Base-by-base conservation (phyloP, 2,329 filamentous ascomycete species). In the Monilinia fructicola region DNA sequence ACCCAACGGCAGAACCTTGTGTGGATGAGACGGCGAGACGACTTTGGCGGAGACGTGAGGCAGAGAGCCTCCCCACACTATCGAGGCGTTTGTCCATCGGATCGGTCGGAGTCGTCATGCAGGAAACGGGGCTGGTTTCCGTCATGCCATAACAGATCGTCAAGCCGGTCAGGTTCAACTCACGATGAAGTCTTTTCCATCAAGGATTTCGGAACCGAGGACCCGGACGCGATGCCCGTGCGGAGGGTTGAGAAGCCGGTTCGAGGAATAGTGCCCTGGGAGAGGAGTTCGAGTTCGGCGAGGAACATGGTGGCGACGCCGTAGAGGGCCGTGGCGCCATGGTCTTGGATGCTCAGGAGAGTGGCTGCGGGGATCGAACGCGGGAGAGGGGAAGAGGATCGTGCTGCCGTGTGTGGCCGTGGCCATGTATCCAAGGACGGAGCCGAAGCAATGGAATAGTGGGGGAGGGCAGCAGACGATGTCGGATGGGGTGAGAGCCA, bases 251-350 rank as follows among this genome's bases (percentile, higher is more conserved):
- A 78, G 74, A 90, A 90, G 0, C 87, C 87, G 26, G 50, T 38
- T 44, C 79, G 68, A 0, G 79, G 69, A 54, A 75, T 28, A 2
- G 72, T 75, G 21, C 82, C 81, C 31, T 81, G 78, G 40, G 87
- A 82, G 10, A 97, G 83, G 0, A 93, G 84, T 71, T 96, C 92
- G 5, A 98, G 84, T 74, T 96, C 88, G 35, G 93, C 89, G n/a
- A 89, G 85, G 73, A 97, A 94, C 95, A 98, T 99, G 64, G 94
- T 98, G 4, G 92, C 87, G 0, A 98, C 94, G 66, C 94, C 93
- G 77, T 97, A 95, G 0, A 97, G 84, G 0, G 84, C 86, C 0
- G 85, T 87, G 14, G 77, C 69, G 84, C 81, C 67, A 83, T 82
- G 65, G 73, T 72, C 10, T 75, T 69, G 1, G 86, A 81, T 67